Percentiles rank a stretch among this genome's conserved stretches.
Evolutionary conservation across 1,284 basidiomycete species (phyloP).

Genomic region (Vanrija humicola): DNA sequence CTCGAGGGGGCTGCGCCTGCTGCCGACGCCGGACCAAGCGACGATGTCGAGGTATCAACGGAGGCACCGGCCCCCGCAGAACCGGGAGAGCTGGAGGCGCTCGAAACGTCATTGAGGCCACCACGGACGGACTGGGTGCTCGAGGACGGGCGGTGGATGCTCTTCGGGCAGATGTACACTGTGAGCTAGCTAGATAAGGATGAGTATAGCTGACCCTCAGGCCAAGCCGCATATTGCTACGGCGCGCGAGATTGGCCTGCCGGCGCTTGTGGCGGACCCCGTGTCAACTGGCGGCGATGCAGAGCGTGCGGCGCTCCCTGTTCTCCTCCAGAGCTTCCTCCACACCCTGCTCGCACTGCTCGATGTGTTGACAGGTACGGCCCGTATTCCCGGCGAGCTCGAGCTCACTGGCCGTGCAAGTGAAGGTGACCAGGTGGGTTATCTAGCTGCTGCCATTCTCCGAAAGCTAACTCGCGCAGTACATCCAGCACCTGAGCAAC

Average conservation of each 20-base stretch:
- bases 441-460: not conserved
- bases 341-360: slow-evolving; percentile 41
- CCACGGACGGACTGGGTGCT: slow-evolving; percentile 38
- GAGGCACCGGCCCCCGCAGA: slow-evolving; percentile 1
- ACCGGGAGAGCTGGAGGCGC: slow-evolving; percentile 15
- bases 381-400: slow-evolving; percentile 37
- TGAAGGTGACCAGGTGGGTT: slow-evolving; percentile 44
- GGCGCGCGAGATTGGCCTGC: slow-evolving; percentile 30
- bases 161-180: slow-evolving; percentile 40
- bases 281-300: slow-evolving; percentile 10
- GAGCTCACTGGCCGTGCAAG: slow-evolving; percentile 29
- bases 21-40: too few species aligned
- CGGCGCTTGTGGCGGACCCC: slow-evolving; percentile 22
- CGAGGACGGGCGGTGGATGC: slow-evolving; percentile 42
- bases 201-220: slow-evolving; percentile 20
- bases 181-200: slow-evolving; percentile 29
- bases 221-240: slow-evolving; percentile 33
- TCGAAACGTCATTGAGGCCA: slow-evolving; percentile 18
- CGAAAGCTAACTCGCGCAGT: slow-evolving; percentile 19
- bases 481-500: slow-evolving; percentile 44
- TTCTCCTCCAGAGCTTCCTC: slow-evolving; percentile 39
- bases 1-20: too few species aligned
- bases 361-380: slow-evolving; percentile 36
- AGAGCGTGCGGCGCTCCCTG: slow-evolving; percentile 24
- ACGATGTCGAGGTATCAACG: not conserved